Evolutionary conservation across 1,284 basidiomycete genomes (phyloP), one percentile per base, ranked within the genome.

Genomic region (Dichomitus squalens): DNA sequence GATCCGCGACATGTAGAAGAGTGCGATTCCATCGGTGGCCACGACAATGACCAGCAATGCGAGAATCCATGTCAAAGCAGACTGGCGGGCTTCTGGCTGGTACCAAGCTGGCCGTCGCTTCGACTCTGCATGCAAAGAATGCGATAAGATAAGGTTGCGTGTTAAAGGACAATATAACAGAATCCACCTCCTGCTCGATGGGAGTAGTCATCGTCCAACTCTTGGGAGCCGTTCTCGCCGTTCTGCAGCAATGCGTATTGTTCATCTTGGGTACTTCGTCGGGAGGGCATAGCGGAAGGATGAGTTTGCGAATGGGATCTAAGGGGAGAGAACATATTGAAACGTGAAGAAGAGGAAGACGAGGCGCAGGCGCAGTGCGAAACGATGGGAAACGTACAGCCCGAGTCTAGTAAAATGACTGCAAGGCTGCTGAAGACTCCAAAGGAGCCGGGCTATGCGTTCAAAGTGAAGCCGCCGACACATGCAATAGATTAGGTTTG

Each of bases 1-100:
- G 53, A 68, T 58, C 41, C 52, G 64, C 53, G 59, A 65, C 55
- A 64, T 61, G 52, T 58, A 58, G 46, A 61, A 36, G 27, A 61
- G 48, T 21, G 58, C 44, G 52, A 55, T 31, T 23, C 48, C 49
- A 40, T 64, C 58, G 1, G 63, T 57, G 29, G 51, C 48, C 11
- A 55, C 56, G 47, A 60, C 49, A 31, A 61, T 33, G 21, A 49
- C 52, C 34, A 64, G 41, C 16, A 64, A 49, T 29, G 52, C 54
- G 35, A 64, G 27, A 20, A 50, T 40, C 62, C 59, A 60, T 16
- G 41, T 25, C 16, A 58, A 34, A 2, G 33, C 27, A 4, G 49
- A 39, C 4, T 5, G 48, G 33, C 21, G 29, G n/a, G 20, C 18
- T 8, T 38, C 23, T 27, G 49, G 25, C 11, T 39, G 7, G 21